Evolutionary conservation across 2,329 filamentous ascomycete genomes (phyloP).

Genomic region (Paramyrothecium roridum): DNA sequence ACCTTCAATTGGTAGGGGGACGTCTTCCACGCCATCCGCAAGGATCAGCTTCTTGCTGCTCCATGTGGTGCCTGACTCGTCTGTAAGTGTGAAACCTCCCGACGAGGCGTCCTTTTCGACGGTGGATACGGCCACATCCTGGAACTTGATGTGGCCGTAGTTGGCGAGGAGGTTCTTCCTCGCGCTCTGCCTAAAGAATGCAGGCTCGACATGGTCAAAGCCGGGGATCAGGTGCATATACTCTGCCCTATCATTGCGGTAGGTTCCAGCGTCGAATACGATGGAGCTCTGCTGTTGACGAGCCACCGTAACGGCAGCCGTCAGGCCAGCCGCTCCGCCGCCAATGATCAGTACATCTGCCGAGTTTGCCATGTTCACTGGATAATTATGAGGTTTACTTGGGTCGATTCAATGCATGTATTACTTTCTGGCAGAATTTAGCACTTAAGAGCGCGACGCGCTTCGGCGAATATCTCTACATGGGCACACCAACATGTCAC

Average conservation of each 20-base stretch:
- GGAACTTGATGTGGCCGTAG: conserved; percentile 1
- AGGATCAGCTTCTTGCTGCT: conserved; percentile 46
- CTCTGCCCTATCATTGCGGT: conserved; percentile 33
- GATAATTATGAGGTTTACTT: no score
- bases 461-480: no score
- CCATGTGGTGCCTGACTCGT: conserved; percentile 20
- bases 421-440: no score
- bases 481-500: no score
- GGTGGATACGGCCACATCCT: background rate
- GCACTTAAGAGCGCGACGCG: no score
- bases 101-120: background rate
- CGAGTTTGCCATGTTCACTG: background rate
- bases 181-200: background rate
- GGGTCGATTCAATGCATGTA: no score
- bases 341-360: conserved; percentile 2
- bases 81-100: background rate
- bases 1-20: conserved; percentile 28
- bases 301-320: conserved; percentile 29
- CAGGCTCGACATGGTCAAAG: background rate
- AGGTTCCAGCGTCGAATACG: conserved; percentile 37
- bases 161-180: background rate
- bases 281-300: conserved; percentile 30
- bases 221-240: conserved; percentile 39
- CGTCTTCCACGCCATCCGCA: conserved; percentile 45
- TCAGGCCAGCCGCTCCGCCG: conserved; percentile 37